Percentiles rank a stretch among this genome's conserved stretches.
Conservation (phyloP, 1,139 yeast genomes). For the Suhomyces coccinellae region DNA sequence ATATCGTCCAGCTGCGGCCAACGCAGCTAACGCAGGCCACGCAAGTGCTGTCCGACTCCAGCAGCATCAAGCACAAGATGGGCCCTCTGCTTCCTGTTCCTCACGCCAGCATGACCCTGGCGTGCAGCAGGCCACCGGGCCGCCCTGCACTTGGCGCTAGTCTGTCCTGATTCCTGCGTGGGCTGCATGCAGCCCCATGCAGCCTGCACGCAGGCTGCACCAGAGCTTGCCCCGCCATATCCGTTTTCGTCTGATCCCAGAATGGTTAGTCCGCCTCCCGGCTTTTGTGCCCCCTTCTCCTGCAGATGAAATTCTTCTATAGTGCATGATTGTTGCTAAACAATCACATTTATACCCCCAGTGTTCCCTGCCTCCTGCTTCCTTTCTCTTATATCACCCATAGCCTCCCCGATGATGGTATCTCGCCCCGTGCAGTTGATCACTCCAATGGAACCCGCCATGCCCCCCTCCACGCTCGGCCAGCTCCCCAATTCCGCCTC, state of each 20-base stretch:
- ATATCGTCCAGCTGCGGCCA: too few species aligned
- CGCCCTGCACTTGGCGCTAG: too few species aligned
- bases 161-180: too few species aligned
- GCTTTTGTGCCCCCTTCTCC: not conserved
- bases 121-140: too few species aligned
- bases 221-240: constrained; percentile 1
- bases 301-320: constrained; percentile 12
- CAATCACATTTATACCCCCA: constrained; percentile 1
- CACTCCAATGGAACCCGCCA: constrained; percentile 5
- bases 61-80: too few species aligned
- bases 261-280: constrained; percentile 6
- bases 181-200: not conserved
- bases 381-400: not conserved
- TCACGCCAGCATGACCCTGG: too few species aligned
- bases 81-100: too few species aligned
- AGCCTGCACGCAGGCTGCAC: not conserved
- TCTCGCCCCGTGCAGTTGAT: constrained; percentile 8
- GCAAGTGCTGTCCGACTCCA: too few species aligned
- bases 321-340: constrained; percentile 5
- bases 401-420: constrained; percentile 6
- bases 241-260: constrained; percentile 9
- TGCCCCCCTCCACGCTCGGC: not conserved
- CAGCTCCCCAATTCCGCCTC: constrained; percentile 5
- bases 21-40: too few species aligned
- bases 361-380: not conserved